Evolutionary conservation across 768 basidiomycete species (phyloP).

Genomic region (Agaricus bisporus): DNA sequence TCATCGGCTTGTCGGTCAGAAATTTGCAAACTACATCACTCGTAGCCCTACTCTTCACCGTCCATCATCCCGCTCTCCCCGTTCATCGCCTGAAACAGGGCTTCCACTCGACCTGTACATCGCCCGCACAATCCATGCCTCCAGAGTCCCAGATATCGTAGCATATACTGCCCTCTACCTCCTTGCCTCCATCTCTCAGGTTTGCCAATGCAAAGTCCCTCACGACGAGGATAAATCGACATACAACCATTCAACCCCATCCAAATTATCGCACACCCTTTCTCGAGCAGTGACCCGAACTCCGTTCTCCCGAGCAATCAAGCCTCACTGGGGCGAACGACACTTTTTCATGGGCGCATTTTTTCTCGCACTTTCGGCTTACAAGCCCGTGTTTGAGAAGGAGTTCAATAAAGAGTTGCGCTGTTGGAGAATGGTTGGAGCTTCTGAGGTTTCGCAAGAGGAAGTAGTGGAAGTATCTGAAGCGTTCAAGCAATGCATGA

Average conservation of each 20-base stretch:
- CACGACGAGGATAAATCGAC: background rate
- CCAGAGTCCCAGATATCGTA: background rate
- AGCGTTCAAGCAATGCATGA: background rate
- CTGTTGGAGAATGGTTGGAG: background rate
- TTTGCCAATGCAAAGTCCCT: background rate
- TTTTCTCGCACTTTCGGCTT: background rate
- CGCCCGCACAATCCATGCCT: background rate
- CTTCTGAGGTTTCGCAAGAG: background rate
- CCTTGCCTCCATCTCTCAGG: background rate
- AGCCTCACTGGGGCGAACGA: background rate
- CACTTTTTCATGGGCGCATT: background rate
- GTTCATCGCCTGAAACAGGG: background rate
- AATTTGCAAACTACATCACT: background rate
- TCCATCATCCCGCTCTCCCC: background rate
- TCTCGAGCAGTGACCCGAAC: background rate
- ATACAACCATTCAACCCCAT: background rate
- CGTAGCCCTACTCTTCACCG: background rate
- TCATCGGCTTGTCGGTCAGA: background rate
- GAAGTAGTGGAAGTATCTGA: background rate
- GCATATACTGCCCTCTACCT: conserved; percentile 1
- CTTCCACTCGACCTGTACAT: background rate
- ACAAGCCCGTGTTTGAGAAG: background rate
- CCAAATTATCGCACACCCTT: background rate
- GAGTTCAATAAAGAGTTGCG: background rate
- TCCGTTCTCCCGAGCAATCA: background rate